Conservation (phyloP, 305 asterid species). For the Fraxinus ornus region DNA sequence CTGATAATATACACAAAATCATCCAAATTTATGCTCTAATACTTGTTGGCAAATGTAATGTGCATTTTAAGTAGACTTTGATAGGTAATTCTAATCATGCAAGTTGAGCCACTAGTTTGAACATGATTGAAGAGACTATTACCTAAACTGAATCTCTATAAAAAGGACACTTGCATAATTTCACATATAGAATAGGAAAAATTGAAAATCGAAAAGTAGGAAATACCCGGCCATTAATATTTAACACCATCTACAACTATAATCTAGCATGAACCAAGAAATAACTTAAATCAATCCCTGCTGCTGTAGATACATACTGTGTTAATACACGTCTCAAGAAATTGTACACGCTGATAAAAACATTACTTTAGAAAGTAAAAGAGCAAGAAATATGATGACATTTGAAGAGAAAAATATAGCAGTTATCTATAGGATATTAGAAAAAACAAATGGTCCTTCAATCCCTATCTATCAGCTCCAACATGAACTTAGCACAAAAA, state of each 20-base stretch:
- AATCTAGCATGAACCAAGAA: neutral
- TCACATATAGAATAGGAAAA: too few species aligned
- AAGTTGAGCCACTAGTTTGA: neutral
- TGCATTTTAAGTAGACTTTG: neutral
- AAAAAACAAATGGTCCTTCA: neutral
- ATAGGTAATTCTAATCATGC: neutral
- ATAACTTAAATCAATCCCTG: neutral
- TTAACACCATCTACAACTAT: neutral
- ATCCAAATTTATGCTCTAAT: neutral
- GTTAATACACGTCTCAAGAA: neutral
- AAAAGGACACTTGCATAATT: too few species aligned
- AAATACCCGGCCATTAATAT: too few species aligned
- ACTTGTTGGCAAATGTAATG: neutral
- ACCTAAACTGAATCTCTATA: too few species aligned
- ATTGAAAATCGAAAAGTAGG: too few species aligned
- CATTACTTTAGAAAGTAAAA: slow-evolving; percentile 2
- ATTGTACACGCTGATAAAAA: slow-evolving; percentile 11
- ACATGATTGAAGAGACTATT: neutral
- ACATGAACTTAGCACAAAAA: slow-evolving; percentile 22
- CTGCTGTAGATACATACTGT: neutral
- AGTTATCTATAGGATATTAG: slow-evolving; percentile 14
- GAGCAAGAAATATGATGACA: slow-evolving; percentile 18
- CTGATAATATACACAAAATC: too few species aligned
- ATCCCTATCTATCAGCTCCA: slow-evolving; percentile 23
- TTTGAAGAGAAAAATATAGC: slow-evolving; percentile 8